These are phyloP conservation scores for Penicillium paneum DNA, from an alignment of 2,329 filamentous ascomycete genomes.

Conservation along the genomic window DNA sequence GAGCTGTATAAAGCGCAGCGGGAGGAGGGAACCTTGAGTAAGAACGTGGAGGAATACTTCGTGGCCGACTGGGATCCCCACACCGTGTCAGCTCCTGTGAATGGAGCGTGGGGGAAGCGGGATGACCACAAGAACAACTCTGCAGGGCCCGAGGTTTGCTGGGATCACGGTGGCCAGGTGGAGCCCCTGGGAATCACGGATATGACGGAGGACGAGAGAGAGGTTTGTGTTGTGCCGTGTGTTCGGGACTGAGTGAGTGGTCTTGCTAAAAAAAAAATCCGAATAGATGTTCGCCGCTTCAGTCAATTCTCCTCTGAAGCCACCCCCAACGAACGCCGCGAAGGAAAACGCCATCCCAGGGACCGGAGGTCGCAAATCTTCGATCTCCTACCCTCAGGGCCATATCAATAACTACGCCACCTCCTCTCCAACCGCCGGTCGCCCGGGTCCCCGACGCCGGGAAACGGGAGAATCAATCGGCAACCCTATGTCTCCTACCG, in stretches of 20 bases:
- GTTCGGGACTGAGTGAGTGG: background rate
- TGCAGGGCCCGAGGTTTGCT: constrained; percentile 86
- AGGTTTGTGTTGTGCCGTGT: constrained; percentile 46
- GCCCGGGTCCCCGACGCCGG: constrained; percentile 74
- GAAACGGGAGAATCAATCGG: constrained; percentile 73
- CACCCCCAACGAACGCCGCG: constrained; percentile 63
- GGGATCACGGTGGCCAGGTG: constrained; percentile 70
- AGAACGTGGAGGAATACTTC: constrained; percentile 66
- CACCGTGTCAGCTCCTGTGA: constrained; percentile 60
- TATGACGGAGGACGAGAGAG: constrained; percentile 66
- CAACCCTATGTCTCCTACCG: constrained; percentile 49
- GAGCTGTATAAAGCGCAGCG: constrained; percentile 64
- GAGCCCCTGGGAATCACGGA: constrained; percentile 70
- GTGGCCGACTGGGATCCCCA: constrained; percentile 76
- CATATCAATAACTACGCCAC: constrained; percentile 63
- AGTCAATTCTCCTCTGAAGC: constrained; percentile 91
- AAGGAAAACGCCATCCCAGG: constrained; percentile 52
- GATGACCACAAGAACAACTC: constrained; percentile 70
- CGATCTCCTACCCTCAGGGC: constrained; percentile 66
- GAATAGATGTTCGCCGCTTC: constrained; percentile 73
- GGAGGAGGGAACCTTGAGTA: constrained; percentile 53
- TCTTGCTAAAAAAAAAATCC: constrained; percentile 21
- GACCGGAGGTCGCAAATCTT: constrained; percentile 68
- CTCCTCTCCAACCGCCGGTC: constrained; percentile 68
- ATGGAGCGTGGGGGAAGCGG: constrained; percentile 71